Evolutionary conservation across 768 basidiomycete species (phyloP).

Genomic region (Phanerodontia chrysosporium): DNA sequence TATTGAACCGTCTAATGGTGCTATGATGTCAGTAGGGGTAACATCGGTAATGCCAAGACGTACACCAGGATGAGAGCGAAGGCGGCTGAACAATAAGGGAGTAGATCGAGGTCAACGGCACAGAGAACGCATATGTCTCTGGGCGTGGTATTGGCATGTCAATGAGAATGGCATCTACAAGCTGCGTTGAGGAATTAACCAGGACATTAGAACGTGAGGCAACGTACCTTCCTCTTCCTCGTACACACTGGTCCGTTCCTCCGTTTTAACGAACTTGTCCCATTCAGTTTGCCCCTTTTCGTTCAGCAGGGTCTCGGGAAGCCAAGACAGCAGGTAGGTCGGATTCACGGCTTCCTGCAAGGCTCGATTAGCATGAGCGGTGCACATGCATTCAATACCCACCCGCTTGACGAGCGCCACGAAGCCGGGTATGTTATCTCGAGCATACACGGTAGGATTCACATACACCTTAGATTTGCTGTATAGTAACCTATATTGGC

Average conservation of each 20-base stretch:
- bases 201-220: slow-evolving; percentile 3
- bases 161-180: slow-evolving; percentile 75
- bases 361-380: slow-evolving; percentile 10
- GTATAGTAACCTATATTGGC: slow-evolving; percentile 72
- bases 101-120: slow-evolving; percentile 84
- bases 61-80: slow-evolving; percentile 81
- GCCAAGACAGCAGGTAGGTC: slow-evolving; percentile 85
- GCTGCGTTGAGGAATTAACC: slow-evolving; percentile 5
- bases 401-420: slow-evolving; percentile 88
- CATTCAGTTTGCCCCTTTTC: slow-evolving; percentile 81
- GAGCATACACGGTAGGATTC: slow-evolving; percentile 86
- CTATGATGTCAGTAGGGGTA: slow-evolving; percentile 6
- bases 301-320: slow-evolving; percentile 80
- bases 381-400: slow-evolving; percentile 25
- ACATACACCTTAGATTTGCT: slow-evolving; percentile 95
- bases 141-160: slow-evolving; percentile 79
- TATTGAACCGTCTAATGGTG: slow-evolving; percentile 69
- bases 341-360: slow-evolving; percentile 72
- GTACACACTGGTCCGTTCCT: slow-evolving; percentile 53
- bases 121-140: slow-evolving; percentile 94
- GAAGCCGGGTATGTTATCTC: slow-evolving; percentile 94
- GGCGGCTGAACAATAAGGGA: slow-evolving; percentile 85
- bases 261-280: slow-evolving; percentile 86
- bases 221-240: slow-evolving; percentile 73
- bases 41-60: too few relatives aligned